Evolutionary conservation across 192 early-diverging fungal genomes (phyloP), one percentile per base, ranked within the genome.

Genomic region (Chytriomyces hyalinus): DNA sequence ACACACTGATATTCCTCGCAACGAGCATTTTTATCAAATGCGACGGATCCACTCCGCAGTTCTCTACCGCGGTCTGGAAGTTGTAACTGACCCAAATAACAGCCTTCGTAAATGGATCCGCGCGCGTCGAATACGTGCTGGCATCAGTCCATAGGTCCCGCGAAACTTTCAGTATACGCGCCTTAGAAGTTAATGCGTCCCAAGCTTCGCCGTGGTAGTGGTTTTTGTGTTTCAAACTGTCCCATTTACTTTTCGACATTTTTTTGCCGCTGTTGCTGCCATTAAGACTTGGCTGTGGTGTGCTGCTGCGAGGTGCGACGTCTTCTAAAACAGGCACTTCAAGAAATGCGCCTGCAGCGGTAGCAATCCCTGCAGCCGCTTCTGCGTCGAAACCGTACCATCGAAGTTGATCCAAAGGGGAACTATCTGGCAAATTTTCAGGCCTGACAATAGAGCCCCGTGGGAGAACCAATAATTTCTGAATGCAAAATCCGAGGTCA

Each of bases 361-460:
- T 57, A 20, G 20, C 53, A 57, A 57, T 57, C 15, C 20, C 53
- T 13, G 13, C 20, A n/a, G 53, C 53, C 20, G 53, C 53, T n/a
- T 57, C 53, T 20, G 13, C 53, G 53, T 13, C 53, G 53, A 57
- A n/a, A n/a, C 53, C 53, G 20, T n/a, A 20, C 20, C 15, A 13
- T 20, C 20, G 13, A 13, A 57, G 53, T 57, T 57, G 15, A n/a
- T 20, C 53, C 53, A 57, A 13, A 57, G 53, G 20, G 20, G 20
- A 0, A 57, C 2, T 5, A 44, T 71, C 69, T 15, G 57, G 49
- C 8, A 71, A 9, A 49, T 57, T 17, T 50, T 50, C 15, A 4
- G 49, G 20, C 9, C 51, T 20, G 7, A 51, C 49, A 22, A 71
- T 71, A 50, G 49, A 71, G 17, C 69, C 69, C 3, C 45, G 20